Evolutionary conservation across 2,329 filamentous ascomycete species (phyloP), one percentile per base, ranked within the genome.

Genomic region (Ascochyta rabiei): DNA sequence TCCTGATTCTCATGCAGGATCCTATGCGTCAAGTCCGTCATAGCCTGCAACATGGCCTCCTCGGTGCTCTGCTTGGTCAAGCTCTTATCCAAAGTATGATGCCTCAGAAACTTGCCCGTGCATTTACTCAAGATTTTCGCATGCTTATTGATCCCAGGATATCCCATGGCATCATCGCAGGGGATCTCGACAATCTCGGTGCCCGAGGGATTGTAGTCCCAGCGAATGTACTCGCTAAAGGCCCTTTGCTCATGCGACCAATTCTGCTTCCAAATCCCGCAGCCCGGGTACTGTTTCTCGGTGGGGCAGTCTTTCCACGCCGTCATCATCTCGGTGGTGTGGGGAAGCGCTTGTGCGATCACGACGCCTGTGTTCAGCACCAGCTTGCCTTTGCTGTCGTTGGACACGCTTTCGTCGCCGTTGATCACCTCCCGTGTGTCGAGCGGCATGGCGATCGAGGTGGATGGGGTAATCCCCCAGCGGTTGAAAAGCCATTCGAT

Each of bases 401-500:
- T 67, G 58, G 76, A 76, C 2, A 38, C 51, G 34, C 59, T 53
- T 24, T 48, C 38, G 38, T 61, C 49, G 42, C 57, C 59, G 10
- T 56, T 48, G 13, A 59, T 37, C 1, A 50, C 31, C n/a, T 64
- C 51, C 1, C 56, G 42, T 3, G 59, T 56, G 39, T 80, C 79
- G 37, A 71, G 58, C 2, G 79, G 73, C 68, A 80, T 72, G 6
- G 77, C 72, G 38, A 81, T 62, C 9, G 77, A 72, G 0, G 77
- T 80, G 2, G 74, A 61, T 0, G 65, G 56, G 9, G 66, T 71
- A 42, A 80, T 69, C 48, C 76, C 72, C 80, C 79, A 81, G 35
- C 77, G 72, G 60, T 79, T 80, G 62, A 82, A 73, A 6, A 82
- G 72, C 76, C 78, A 81, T 66, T 82, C 80, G 15, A 81, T 53